phyloP scores from a whole-genome alignment of 1,139 yeast genomes.

The Debaryomyces fabryi region DNA sequence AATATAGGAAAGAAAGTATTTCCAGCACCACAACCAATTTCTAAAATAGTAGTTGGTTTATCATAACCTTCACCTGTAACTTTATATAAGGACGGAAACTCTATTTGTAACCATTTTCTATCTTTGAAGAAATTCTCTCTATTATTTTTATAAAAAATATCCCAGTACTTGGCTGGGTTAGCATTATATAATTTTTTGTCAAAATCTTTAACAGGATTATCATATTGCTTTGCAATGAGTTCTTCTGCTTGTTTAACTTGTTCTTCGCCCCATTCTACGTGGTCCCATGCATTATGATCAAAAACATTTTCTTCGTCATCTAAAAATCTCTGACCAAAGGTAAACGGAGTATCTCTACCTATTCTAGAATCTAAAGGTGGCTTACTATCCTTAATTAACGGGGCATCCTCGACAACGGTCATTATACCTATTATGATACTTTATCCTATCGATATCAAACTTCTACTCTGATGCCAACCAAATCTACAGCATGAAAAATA shows the following conservation, averaged over 20 bases:
- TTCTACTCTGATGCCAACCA: background rate
- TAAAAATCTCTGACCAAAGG: slow-evolving; percentile 84
- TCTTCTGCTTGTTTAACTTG: slow-evolving; percentile 76
- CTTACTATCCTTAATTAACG: slow-evolving; percentile 18
- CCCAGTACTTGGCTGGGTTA: slow-evolving; percentile 96
- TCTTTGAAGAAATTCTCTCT: slow-evolving; percentile 94
- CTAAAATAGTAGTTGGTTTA: slow-evolving; percentile 75
- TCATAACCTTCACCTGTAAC: slow-evolving; percentile 68
- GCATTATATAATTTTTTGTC: slow-evolving; percentile 78
- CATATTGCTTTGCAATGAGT: slow-evolving; percentile 74
- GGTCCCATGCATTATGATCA: slow-evolving; percentile 96
- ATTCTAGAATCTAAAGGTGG: slow-evolving; percentile 56
- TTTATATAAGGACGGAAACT: slow-evolving; percentile 82
- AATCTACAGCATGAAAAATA: background rate
- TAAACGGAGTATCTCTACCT: slow-evolving; percentile 88
- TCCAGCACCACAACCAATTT: slow-evolving; percentile 99
- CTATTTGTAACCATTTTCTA: slow-evolving; percentile 93
- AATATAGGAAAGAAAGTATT: slow-evolving; percentile 92
- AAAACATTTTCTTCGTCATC: slow-evolving; percentile 80
- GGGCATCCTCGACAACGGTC: background rate
- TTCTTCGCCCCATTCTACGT: slow-evolving; percentile 96
- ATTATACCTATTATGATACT: background rate
- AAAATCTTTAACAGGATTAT: slow-evolving; percentile 80
- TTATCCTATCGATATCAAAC: background rate
- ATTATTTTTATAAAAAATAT: slow-evolving; percentile 86